Base-by-base conservation (phyloP, 495 filamentous ascomycete genomes). In the Neurospora sp. region DNA sequence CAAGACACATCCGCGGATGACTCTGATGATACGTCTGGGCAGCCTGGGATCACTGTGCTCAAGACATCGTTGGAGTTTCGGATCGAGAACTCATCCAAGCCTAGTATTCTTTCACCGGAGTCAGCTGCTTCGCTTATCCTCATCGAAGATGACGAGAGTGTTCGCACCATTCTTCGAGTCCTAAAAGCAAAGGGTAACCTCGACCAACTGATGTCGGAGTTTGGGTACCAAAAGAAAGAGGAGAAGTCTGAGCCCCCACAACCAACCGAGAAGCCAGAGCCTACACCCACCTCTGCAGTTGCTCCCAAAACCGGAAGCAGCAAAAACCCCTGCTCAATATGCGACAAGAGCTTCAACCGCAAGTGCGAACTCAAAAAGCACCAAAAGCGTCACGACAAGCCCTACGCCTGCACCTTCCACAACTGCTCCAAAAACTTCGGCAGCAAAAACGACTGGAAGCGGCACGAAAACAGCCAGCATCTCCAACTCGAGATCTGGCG, bases 381-480 rank as follows among this genome's bases (percentile, higher is more conserved):
- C 79, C 85, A 89, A 80, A 96, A 94, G 77, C 91, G 96, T 10
- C 96, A 98, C 80, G 87, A 90, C 35, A 90, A 91, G 72, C 96
- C 95, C 0, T 98, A 96, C 77, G 93, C 91, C 60, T 98, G 95
- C 82, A 98, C 95, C 9, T 93, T 90, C 69, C 79, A 85, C 11
- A 83, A 83, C 23, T 98, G 96, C 78, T 83, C 84, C 69, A 96
- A 93, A 75, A 87, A 82, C 4, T 97, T 98, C 76, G 95, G 96
- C 42, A 94, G 92, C 84, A 97, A 97, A 79, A 93, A 93, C 62
- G 95, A 98, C 82, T 98, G 95, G 96, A 98, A 97, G 81, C 91
- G 96, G 9, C 95, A 98, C 79, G 95, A 98, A 76, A 93, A 91
- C 75, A 92, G 90, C 37, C 94, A 97, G 79, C 95, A 98, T 78